Percentiles rank a stretch among this genome's conserved stretches.
Evolutionary conservation across 1,284 basidiomycete species (phyloP).

Genomic region (Athelia sp.): DNA sequence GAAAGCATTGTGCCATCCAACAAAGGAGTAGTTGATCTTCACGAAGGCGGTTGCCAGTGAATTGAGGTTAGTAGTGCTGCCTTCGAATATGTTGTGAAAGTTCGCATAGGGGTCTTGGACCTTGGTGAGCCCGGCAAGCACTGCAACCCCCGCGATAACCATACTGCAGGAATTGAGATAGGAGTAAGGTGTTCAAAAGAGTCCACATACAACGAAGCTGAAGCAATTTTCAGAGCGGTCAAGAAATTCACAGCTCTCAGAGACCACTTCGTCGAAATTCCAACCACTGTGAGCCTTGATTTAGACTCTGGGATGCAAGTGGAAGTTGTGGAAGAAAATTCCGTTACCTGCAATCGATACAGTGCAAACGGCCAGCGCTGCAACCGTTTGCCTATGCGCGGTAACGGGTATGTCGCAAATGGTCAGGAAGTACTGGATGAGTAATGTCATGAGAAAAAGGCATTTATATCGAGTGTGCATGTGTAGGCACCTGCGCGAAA

Average conservation of each 20-base stretch:
- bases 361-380: conserved; percentile 19
- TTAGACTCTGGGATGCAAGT: background rate
- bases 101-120: conserved; percentile 42
- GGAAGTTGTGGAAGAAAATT: background rate
- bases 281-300: conserved; percentile 14
- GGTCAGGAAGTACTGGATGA: conserved; percentile 16
- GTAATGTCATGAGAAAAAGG: too few relatives aligned
- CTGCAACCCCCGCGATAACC: conserved; percentile 40
- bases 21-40: conserved; percentile 40
- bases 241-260: conserved; percentile 21
- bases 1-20: conserved; percentile 40
- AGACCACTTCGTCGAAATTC: conserved; percentile 25
- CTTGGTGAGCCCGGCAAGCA: conserved; percentile 40
- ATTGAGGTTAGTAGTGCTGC: conserved; percentile 29
- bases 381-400: conserved; percentile 14
- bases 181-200: background rate
- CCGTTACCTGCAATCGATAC: conserved; percentile 16
- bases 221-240: conserved; percentile 21
- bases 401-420: conserved; percentile 18
- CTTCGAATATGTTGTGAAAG: conserved; percentile 43
- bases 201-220: conserved; percentile 18
- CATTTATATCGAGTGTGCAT: too few relatives aligned
- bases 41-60: conserved; percentile 34
- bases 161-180: conserved; percentile 15
- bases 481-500: conserved; percentile 13